Evolutionary conservation across 257 asterid genomes (phyloP).

Genomic region (Lycium barbarum): DNA sequence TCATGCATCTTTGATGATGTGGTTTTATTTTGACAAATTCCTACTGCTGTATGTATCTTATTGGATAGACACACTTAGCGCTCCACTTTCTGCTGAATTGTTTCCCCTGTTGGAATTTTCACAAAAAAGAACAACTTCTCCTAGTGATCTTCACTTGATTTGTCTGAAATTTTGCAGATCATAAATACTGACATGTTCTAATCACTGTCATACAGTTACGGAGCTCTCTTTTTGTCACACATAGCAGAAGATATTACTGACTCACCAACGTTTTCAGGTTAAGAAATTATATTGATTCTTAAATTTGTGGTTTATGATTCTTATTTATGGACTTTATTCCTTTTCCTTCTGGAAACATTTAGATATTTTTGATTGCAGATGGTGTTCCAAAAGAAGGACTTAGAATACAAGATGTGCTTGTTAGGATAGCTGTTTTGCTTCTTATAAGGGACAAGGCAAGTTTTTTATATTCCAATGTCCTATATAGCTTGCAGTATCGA

Average conservation of each 20-base stretch:
- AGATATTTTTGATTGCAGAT: slow-evolving; percentile 59
- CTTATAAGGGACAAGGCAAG: slow-evolving; percentile 85
- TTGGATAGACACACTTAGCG: background rate
- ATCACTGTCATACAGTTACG: slow-evolving; percentile 62
- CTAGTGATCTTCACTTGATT: too few relatives aligned
- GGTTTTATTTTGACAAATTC: background rate
- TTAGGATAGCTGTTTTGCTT: slow-evolving; percentile 71
- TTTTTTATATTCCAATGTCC: slow-evolving; percentile 15
- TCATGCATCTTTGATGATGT: background rate
- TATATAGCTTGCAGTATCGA: slow-evolving; percentile 7
- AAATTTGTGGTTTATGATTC: background rate
- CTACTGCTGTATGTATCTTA: background rate
- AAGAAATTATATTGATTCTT: slow-evolving; percentile 32
- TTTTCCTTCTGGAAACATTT: slow-evolving; percentile 38
- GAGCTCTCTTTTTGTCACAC: slow-evolving; percentile 74
- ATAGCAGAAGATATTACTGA: slow-evolving; percentile 71
- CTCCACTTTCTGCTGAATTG: too few relatives aligned
- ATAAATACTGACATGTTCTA: slow-evolving; percentile 23
- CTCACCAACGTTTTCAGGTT: slow-evolving; percentile 87
- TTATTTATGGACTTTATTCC: slow-evolving; percentile 22
- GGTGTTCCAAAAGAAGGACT: slow-evolving; percentile 99
- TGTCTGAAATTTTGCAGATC: background rate
- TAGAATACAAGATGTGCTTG: slow-evolving; percentile 85
- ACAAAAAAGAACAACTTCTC: too few relatives aligned
- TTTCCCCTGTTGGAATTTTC: too few relatives aligned